Evolutionary conservation across 257 asterid species (phyloP).

Genomic region (Catharanthus roseus): DNA sequence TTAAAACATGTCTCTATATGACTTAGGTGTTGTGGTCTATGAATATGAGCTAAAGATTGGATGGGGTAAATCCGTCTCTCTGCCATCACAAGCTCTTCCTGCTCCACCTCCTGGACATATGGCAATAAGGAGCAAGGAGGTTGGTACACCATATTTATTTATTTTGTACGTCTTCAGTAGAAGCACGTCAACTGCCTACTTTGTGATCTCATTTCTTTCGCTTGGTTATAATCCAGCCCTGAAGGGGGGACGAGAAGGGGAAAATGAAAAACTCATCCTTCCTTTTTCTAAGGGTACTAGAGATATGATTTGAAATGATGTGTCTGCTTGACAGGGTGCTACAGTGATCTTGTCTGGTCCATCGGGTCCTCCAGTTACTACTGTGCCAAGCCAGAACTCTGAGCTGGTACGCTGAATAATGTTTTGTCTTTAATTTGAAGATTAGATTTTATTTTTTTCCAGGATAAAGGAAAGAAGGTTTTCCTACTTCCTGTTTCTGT

Average conservation of each 20-base stretch:
- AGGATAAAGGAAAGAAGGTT: not conserved
- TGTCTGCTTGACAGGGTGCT: conserved; percentile 65
- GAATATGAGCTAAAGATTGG: conserved; percentile 94
- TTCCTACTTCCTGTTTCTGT: not conserved
- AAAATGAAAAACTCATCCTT: not conserved
- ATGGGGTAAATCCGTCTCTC: conserved; percentile 97
- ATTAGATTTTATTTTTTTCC: not conserved
- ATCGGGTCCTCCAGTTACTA: conserved; percentile 83
- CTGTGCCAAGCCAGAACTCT: conserved; percentile 80
- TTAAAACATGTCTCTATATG: conserved; percentile 15
- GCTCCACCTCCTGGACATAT: conserved; percentile 99
- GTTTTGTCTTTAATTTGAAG: not conserved
- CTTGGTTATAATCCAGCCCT: not conserved
- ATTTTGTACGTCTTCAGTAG: not conserved
- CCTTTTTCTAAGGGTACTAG: not conserved
- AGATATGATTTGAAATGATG: conserved; percentile 6
- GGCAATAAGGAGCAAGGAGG: conserved; percentile 99
- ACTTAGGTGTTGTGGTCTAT: conserved; percentile 84
- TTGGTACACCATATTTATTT: conserved; percentile 18
- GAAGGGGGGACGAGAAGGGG: not conserved
- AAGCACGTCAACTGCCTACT: not conserved
- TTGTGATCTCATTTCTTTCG: not conserved
- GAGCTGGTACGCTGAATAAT: conserved; percentile 61
- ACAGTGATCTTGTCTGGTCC: conserved; percentile 88
- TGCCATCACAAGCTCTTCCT: conserved; percentile 97